Evolutionary conservation across 306 rosid species (phyloP), one percentile per base, ranked within the genome.

Genomic region (Pterocarpus macrocarpus): DNA sequence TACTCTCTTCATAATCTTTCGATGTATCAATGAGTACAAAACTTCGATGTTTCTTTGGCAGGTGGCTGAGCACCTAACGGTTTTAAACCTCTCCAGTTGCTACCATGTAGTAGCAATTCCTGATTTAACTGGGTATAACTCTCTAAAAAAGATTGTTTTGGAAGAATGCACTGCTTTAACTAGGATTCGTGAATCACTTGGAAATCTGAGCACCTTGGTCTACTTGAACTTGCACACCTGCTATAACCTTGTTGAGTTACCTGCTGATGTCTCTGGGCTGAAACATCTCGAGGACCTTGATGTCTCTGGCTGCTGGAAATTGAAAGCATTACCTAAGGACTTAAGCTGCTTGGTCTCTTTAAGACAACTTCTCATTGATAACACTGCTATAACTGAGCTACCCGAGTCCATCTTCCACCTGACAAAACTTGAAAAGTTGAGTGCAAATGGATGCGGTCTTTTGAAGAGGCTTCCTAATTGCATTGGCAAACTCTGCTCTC

Each of bases 231-330:
- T 90, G 56, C 52, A 15, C 47, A 9, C 0, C 1, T 90, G 90
- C 63, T 2, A 13, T 22, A 81, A 64, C 64, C 92, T 88, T 30
- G 2, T 61, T 28, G 78, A 81, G 43, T 72, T 88, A 58, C 89
- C 94, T 5, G 8, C 69, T 41, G 85, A 88, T 75, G 86, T 90
- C 58, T 85, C 89, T n/a, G 88, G 90, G 34, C 84, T 90, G 33
- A 85, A 65, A 79, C 44, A 32, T n/a, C 89, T 88, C 0, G 87
- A 88, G 79, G 68, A 55, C 80, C 87, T 90, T 4, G 30, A 75
- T 62, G 88, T 90, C 56, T 72, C 87, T 17, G 56, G 65, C 28
- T 90, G 90, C 82, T 36, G 47, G 49, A 82, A 85, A 65, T 65
- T 88, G 56, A 73, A 83, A 83, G 68, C 76, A 28, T 72, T 90